phyloP scores from a whole-genome alignment of 2,329 filamentous ascomycete genomes.

The Trichoderma semiorbis region DNA sequence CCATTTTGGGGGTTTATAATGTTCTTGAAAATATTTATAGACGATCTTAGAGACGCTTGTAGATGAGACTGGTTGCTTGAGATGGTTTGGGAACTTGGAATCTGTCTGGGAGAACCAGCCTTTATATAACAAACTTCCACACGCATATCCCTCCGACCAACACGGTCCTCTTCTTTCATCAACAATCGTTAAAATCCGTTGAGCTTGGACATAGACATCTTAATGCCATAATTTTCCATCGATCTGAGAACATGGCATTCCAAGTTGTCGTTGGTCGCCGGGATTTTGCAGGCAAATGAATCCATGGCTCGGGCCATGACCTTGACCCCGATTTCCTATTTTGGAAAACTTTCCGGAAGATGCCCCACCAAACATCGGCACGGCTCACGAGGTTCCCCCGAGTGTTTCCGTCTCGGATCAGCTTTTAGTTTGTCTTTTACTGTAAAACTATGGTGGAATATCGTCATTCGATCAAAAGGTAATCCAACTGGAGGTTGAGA shows the following conservation, averaged over 20 bases:
- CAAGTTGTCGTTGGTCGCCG: neutral
- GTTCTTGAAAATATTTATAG: neutral
- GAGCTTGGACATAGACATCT: neutral
- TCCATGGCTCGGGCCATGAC: neutral
- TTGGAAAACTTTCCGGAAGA: conserved; percentile 5
- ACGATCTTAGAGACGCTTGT: neutral
- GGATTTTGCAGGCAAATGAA: neutral
- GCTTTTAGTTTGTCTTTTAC: neutral
- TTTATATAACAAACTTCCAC: neutral
- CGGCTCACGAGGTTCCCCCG: neutral
- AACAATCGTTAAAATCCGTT: neutral
- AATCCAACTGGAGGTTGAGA: neutral
- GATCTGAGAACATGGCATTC: neutral
- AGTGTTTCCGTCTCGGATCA: neutral
- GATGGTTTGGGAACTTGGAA: neutral
- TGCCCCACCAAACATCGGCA: neutral
- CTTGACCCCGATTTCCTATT: neutral
- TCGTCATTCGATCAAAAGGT: neutral
- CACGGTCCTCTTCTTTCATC: neutral
- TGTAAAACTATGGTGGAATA: neutral
- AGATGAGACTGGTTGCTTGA: neutral
- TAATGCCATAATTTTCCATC: neutral
- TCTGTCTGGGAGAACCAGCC: neutral
- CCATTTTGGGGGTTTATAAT: neutral
- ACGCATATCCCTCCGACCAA: neutral